Conservation (phyloP, 768 basidiomycete genomes). For the Kondoa malvinella region DNA sequence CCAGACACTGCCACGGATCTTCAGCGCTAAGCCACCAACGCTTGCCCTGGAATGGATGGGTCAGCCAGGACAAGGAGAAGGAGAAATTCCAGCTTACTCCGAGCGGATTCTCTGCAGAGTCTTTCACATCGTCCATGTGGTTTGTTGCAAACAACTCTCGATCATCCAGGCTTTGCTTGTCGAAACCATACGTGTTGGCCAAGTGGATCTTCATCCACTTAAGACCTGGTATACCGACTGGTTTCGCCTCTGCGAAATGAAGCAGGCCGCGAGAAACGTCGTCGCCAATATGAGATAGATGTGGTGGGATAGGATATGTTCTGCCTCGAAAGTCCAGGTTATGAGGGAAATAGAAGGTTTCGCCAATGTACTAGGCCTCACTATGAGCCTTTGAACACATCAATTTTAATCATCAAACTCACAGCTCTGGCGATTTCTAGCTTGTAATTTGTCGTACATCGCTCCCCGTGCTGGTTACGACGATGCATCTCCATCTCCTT, state of each 20-base stretch:
- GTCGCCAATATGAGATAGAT: constrained; percentile 88
- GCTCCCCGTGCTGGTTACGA: constrained; percentile 36
- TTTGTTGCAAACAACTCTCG: constrained; percentile 62
- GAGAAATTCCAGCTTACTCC: constrained; percentile 38
- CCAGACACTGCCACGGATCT: constrained; percentile 94
- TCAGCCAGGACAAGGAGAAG: neutral
- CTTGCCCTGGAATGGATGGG: constrained; percentile 34
- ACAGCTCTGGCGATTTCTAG: constrained; percentile 88
- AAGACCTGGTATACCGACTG: constrained; percentile 65
- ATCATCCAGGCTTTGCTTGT: constrained; percentile 87
- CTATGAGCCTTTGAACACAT: neutral
- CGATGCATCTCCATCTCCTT: constrained; percentile 1
- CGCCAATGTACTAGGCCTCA: constrained; percentile 54
- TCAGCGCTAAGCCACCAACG: constrained; percentile 84
- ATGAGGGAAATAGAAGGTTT: constrained; percentile 80
- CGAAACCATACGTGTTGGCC: constrained; percentile 79
- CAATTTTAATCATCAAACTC: constrained; percentile 30
- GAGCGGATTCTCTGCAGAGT: constrained; percentile 65
- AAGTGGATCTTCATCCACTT: constrained; percentile 92
- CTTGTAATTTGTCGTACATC: constrained; percentile 89
- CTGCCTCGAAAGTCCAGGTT: constrained; percentile 95
- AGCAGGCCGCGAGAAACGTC: constrained; percentile 78
- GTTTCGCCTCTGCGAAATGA: constrained; percentile 58
- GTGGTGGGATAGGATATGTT: constrained; percentile 89
- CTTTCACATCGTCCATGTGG: constrained; percentile 57